Evolutionary conservation across 306 rosid species (phyloP), one percentile per base, ranked within the genome.

Genomic region (Ormosia emarginata): DNA sequence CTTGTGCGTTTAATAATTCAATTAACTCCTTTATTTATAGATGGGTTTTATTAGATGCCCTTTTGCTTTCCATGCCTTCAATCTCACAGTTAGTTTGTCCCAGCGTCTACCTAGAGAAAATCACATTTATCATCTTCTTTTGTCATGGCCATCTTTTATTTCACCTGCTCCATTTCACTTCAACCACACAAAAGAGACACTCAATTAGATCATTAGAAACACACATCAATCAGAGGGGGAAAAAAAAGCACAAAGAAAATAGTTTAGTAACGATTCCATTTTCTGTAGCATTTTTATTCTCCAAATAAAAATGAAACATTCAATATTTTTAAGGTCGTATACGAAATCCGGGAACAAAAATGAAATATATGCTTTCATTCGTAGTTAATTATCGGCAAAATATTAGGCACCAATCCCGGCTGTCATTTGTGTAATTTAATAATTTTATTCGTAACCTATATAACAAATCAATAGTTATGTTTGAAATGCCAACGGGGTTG

Each of bases 1-100:
- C 83, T 71, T 62, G 18, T 85, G 66, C 7, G 10, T 70, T 76
- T 71, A 43, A 77, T 68, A 12, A 69, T 52, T 75, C 66, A 80
- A 61, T 85, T 68, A 67, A 14, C 78, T 46, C 36, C 61, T 55
- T 83, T 44, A 47, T 75, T 11, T 15, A 41, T 49, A 3, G 40
- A 37, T 37, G 41, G 2, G 36, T 6, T 40, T 37, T 52, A 24
- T 8, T 66, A 55, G 74, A 74, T 65, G 40, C 75, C 36, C 46
- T 73, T 55, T 81, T 74, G 61, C 71, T 74, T 74, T 65, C 53
- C n/a, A 7, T 66, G 33, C 52, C 37, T 81, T 55, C 75, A 74
- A 64, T 81, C 64, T 71, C 72, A 32, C 18, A 37, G n/a, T 10
- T 77, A 49, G 6, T 68, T 79, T 79, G 62, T 75, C 59, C 52